Evolutionary conservation across 1,139 yeast species (phyloP), one percentile per base, ranked within the genome.

Genomic region (Kodamaea arcana): DNA sequence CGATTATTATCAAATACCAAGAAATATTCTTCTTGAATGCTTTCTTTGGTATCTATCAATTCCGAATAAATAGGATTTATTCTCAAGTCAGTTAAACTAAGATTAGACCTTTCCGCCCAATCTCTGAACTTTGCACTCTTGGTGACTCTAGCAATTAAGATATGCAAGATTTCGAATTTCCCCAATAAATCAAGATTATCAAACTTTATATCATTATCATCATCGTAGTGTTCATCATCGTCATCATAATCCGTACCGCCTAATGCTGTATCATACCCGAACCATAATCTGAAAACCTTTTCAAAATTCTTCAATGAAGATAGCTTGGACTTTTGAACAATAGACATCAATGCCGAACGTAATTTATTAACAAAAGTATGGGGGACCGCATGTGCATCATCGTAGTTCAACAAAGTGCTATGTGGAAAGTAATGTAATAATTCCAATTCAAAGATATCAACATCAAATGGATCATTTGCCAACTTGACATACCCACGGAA

Each of bases 401-500:
- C 29, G 32, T 30, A 32, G 20, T 37, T 24, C 27, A 34, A 31
- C 11, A 34, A 34, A 15, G 15, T 29, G 5, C 35, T 31, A 6
- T 29, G 25, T 3, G 50, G 47, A 24, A 47, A 44, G 35, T 67
- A 54, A 36, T 69, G 63, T 27, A 75, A 51, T 20, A 76, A 56
- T 45, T 76, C 82, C 45, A 74, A 69, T 47, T 76, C 82, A 39
- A 75, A 72, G 32, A 75, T 59, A 36, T 74, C 79, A 12, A 68
- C 69, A 51, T 75, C 81, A 45, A 76, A 76, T 28, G 60, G 56
- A 39, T 75, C 81, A 11, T 61, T 56, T 8, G 62, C 61, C 30
- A 76, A 49, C 43, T 60, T 67, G 25, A 75, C 47, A 39, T 58
- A 60, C 3, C 72, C 73, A 34, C 75, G 62, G 45, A 63, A 65